phyloP scores from a whole-genome alignment of 495 filamentous ascomycete species.

The Xylaria palmicola region DNA sequence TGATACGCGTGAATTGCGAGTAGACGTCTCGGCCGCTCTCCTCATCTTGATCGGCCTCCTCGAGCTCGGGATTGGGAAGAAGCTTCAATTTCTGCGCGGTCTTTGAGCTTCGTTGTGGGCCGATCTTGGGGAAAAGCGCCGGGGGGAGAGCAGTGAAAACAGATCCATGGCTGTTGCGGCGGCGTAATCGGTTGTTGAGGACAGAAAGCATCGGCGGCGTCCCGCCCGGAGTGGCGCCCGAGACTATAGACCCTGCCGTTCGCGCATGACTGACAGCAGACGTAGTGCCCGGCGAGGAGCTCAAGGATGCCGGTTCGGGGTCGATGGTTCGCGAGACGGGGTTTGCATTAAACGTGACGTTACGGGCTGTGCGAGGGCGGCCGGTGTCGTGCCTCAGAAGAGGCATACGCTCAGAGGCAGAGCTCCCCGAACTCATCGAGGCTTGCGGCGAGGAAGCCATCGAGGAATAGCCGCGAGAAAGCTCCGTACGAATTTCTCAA shows the following conservation, averaged over 20 bases:
- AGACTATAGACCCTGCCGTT: conserved; percentile 13
- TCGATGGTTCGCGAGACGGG: conserved; percentile 51
- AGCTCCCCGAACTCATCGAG: conserved; percentile 16
- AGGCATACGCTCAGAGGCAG: conserved; percentile 34
- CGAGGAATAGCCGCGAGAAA: not conserved
- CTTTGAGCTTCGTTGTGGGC: conserved; percentile 91
- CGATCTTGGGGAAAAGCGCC: conserved; percentile 69
- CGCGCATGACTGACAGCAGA: conserved; percentile 21
- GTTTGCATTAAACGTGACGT: conserved; percentile 51
- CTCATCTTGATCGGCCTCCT: conserved; percentile 66
- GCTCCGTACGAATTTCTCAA: not conserved
- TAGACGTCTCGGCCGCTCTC: conserved; percentile 96
- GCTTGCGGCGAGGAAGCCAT: conserved; percentile 27
- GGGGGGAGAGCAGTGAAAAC: conserved; percentile 54
- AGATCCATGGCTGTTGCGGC: conserved; percentile 74
- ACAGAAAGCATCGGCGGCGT: conserved; percentile 71
- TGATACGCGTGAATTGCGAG: conserved; percentile 88
- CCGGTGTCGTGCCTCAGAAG: conserved; percentile 38
- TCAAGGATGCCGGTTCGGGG: conserved; percentile 35
- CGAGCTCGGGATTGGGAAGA: conserved; percentile 82
- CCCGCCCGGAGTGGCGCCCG: conserved; percentile 8
- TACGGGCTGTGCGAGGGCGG: conserved; percentile 39
- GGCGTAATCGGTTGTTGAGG: conserved; percentile 81
- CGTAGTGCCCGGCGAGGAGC: conserved; percentile 24
- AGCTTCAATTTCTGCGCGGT: conserved; percentile 95